Evolutionary conservation across 305 asterid genomes (phyloP).

Genomic region (Fraxinus albicans): DNA sequence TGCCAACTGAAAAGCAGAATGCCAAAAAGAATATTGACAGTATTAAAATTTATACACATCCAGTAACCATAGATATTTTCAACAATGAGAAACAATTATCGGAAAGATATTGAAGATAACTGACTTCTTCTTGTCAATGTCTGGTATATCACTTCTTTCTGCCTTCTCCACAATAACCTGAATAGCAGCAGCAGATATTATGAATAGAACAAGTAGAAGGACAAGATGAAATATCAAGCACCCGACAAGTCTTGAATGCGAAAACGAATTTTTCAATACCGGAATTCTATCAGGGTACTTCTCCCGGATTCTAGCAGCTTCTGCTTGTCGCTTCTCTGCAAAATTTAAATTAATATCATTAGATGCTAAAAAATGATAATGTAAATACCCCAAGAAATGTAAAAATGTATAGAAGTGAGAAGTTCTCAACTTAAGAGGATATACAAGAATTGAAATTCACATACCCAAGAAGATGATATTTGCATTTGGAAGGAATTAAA

Average conservation of each 20-base stretch:
- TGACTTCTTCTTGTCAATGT: slow-evolving; percentile 77
- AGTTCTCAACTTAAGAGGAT: neutral
- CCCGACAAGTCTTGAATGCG: slow-evolving; percentile 2
- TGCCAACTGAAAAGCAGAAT: neutral
- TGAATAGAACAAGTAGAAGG: neutral
- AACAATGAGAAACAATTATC: neutral
- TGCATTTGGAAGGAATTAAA: neutral
- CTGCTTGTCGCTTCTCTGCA: slow-evolving; percentile 79
- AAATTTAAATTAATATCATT: slow-evolving; percentile 1
- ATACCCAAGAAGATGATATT: neutral
- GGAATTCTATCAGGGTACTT: slow-evolving; percentile 92
- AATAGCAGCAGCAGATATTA: neutral
- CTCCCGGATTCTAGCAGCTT: slow-evolving; percentile 75
- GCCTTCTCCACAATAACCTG: slow-evolving; percentile 92
- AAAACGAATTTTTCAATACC: slow-evolving; percentile 32
- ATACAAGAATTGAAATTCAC: neutral
- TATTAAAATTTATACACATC: neutral
- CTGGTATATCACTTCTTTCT: slow-evolving; percentile 74
- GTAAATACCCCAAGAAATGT: neutral
- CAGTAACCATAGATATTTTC: neutral
- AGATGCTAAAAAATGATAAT: neutral
- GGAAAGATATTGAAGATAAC: slow-evolving; percentile 18
- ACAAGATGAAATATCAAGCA: neutral
- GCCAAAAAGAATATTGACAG: neutral
- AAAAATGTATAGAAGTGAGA: neutral